Evolutionary conservation across 129 eudicot genomes (phyloP), one percentile per base, ranked within the genome.

Genomic region (Ambrosia trifida): DNA sequence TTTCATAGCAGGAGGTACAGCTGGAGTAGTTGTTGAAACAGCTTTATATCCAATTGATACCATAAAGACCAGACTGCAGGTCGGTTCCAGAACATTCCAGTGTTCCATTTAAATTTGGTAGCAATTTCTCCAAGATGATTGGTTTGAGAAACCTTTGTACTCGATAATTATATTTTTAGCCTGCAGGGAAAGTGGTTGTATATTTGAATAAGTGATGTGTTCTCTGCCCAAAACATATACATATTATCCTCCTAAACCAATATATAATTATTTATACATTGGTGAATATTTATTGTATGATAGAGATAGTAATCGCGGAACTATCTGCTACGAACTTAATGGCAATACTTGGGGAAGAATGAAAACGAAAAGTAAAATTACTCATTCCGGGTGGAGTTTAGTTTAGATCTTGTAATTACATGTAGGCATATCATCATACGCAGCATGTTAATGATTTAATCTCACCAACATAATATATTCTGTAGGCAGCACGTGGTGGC

Each of bases 21-120:
- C 98, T 72, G 98, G 98, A 72, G 98, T 94, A 52, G 89, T 93
- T 69, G 98, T 94, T 46, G 98, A 94, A 82, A 94, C 98, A 68
- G 87, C 93, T 78, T 85, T 94, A 59, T 94, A 94, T 74, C 98
- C 98, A 12, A 94, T 94, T 66, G 98, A 94, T 75, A 94, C 98
- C 5, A 94, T 94, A 63, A 94, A 94, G 79, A 94, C 98, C 68
- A 85, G 98, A 56, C 80, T 94, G 60, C 98, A 94, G 93, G 98
- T 80, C 67, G 70, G 91, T 83, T 72, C 24, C 31, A 11, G 20
- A 31, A 31, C 38, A 9, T 4, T 28, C 40, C 18, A 28, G 64
- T 31, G 65, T 14, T 59, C 43, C 65, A 59, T 17, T 59, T 11
- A 30, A 30, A 12, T 56, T 13, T 13, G 18, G 19, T 58, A 49